Base-by-base conservation (phyloP, 495 filamentous ascomycete genomes). In the Aspergillus sclerotiicarbonarius region DNA sequence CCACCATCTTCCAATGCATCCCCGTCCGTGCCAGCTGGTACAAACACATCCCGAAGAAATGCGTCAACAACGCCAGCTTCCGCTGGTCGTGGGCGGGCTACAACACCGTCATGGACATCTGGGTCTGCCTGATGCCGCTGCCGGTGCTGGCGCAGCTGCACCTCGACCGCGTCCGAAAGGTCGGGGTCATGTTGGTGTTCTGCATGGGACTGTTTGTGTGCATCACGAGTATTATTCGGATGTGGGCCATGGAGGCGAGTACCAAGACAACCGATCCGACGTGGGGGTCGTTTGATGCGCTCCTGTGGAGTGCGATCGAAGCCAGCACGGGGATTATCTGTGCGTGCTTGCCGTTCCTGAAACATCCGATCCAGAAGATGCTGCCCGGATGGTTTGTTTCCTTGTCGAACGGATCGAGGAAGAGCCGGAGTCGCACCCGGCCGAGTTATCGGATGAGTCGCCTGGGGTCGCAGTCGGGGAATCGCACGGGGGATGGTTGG, bases 1-100 rank as follows among this genome's bases (percentile, higher is more conserved):
- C 60, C 19, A 78, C 72, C 16, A 70, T 73, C 54, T 72, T 79
- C 53, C 75, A 80, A 56, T 80, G 77, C 64, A 63, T 59, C 2
- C 77, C 77, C 0, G 61, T 80, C 39, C 41, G 53, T 1, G 70
- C 64, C 13, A 71, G 70, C 60, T 80, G 75, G 75, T 13, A 69
- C 15, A 67, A 69, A 13, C 44, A 58, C 0, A 53, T 70, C 18
- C 56, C 62, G 2, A 57, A 55, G 48, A 54, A 53, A 49, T 65
- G 65, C 33, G 45, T 65, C 48, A 30, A 59, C 20, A 65, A 65
- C 37, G 46, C 60, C 21, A 45, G 53, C 31, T 57, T 68, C 25
- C 61, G 62, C 18, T 62, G 60, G 63, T 63, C 58, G 19, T 68
- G 59, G 56, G 63, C 65, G 3, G 58, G 55, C 25, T 61, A 61